Evolutionary conservation across 176 grass and related monocot genomes (phyloP).

Genomic region (Neostapfia colusana): DNA sequence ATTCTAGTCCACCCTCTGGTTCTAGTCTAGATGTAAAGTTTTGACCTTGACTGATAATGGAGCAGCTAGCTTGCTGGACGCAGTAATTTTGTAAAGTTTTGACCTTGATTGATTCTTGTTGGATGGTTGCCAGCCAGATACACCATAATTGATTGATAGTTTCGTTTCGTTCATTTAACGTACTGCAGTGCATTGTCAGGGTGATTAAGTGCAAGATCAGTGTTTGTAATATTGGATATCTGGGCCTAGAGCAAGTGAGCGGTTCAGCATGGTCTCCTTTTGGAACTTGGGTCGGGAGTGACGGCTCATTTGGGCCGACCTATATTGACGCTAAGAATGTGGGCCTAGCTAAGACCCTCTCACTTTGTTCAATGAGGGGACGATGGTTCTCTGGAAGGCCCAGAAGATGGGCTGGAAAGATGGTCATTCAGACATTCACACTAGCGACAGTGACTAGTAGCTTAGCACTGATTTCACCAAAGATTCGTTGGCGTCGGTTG

Average conservation of each 20-base stretch:
- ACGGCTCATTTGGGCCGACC: too few species aligned
- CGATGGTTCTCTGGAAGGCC: too few species aligned
- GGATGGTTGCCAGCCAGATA: neutral
- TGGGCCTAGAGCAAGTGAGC: neutral
- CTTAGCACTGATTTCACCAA: too few species aligned
- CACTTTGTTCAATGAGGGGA: too few species aligned
- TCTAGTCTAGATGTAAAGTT: neutral
- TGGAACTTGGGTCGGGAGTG: neutral
- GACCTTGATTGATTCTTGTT: too few species aligned
- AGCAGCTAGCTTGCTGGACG: neutral
- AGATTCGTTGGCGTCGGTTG: too few species aligned
- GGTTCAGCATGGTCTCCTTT: too few species aligned
- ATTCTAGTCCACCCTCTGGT: slow-evolving; percentile 18
- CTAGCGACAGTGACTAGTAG: too few species aligned
- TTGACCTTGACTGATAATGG: neutral
- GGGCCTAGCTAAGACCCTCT: too few species aligned
- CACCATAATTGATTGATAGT: neutral
- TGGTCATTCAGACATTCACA: too few species aligned
- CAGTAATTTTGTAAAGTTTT: neutral
- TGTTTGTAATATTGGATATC: neutral
- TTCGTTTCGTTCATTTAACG: neutral
- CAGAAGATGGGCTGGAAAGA: too few species aligned
- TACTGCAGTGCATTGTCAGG: neutral
- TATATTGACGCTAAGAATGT: too few species aligned
- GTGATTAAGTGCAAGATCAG: neutral